Evolutionary conservation across 1,284 basidiomycete genomes (phyloP), one percentile per base, ranked within the genome.

Genomic region (Filobasidium uniguttulatum): DNA sequence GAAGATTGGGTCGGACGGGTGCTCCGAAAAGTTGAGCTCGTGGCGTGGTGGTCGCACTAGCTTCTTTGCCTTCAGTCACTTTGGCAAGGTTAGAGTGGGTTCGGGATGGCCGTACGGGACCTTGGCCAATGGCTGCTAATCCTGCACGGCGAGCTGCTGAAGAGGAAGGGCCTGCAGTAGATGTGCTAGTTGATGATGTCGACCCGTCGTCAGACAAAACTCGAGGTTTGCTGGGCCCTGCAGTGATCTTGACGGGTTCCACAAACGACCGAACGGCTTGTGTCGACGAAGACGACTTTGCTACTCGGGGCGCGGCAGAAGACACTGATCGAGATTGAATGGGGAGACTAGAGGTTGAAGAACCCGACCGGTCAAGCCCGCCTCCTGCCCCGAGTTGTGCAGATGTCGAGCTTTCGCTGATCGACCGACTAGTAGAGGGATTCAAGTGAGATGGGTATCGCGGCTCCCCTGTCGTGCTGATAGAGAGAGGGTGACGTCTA

Each of bases 51-150:
- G 9, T 37, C 40, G 12, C 40, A 26, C 23, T 43, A 17, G 36
- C 36, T 15, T 46, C 31, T 28, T 28, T 25, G 15, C 37, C 45
- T 30, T 52, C 50, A 4, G 31, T 28, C 25, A 52, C 38, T 12
- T 52, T 46, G 17, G 43, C 46, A 8, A 52, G 12, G 8, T 35
- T 46, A 1, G 45, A 43, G 30, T 47, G 30, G 43, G 43, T 30
- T 20, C 50, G 23, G 17, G 38, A 45, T n/a, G 45, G 45, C n/a
- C 45, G 26, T 17, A 41, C 38, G 1, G 50, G 45, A 43, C 45
- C 50, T 9, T 25, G 23, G 14, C 36, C 45, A 29, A 38, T 26
- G 3, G 34, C 29, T 2, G 26, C 29, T 25, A 34, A 22, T 1
- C 29, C 29, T 10, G 37, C 50, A 33, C 31, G 9, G 31, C 31